phyloP scores from a whole-genome alignment of 306 rosid genomes.

The Spatholobus suberectus region DNA sequence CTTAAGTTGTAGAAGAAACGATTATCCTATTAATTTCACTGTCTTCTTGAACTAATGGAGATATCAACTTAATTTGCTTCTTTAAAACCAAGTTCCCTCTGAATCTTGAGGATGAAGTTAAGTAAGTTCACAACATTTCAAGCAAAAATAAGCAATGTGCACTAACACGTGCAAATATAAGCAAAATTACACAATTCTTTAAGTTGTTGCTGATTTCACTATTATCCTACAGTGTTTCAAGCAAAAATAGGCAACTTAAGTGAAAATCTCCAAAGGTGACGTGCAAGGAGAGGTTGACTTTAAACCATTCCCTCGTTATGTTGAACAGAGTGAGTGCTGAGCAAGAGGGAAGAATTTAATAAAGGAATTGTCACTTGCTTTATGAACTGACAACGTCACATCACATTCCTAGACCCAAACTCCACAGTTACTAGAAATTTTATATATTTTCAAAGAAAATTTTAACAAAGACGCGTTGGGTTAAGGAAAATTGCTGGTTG shows the following conservation, averaged over 20 bases:
- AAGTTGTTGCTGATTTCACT: neutral
- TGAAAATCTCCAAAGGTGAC: neutral
- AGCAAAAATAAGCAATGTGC: neutral
- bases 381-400: neutral
- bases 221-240: neutral
- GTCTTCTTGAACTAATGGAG: neutral
- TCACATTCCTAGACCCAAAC: conserved; percentile 2
- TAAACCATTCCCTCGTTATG: conserved; percentile 14
- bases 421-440: conserved; percentile 2
- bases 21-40: neutral
- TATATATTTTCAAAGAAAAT: conserved; percentile 13
- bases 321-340: neutral
- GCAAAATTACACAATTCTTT: neutral
- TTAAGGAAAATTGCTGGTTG: conserved; percentile 55
- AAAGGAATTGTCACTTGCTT: neutral
- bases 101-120: conserved; percentile 8
- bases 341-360: neutral
- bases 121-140: neutral
- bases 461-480: conserved; percentile 39
- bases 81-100: neutral
- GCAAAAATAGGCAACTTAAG: conserved; percentile 6
- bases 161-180: neutral
- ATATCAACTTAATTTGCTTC: neutral
- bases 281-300: conserved; percentile 34
- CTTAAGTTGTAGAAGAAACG: neutral